Conservation (phyloP, 1,284 basidiomycete genomes). For the Apiotrichum gamsii region DNA sequence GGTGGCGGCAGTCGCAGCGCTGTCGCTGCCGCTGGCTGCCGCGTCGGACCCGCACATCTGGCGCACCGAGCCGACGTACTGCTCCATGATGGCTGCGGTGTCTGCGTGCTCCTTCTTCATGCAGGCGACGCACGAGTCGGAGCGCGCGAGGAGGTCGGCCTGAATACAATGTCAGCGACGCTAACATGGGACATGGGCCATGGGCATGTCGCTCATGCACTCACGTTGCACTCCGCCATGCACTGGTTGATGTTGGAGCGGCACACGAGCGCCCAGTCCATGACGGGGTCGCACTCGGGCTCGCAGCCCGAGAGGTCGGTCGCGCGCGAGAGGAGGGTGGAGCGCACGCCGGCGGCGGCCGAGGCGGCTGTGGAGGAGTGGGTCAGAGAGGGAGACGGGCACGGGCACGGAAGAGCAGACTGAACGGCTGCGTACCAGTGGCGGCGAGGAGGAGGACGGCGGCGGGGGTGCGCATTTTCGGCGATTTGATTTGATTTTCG, state of each 20-base stretch:
- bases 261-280: conserved; percentile 14
- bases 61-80: conserved; percentile 8
- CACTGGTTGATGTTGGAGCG: conserved; percentile 13
- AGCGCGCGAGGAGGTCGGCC: conserved; percentile 9
- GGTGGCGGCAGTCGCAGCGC: too few relatives aligned
- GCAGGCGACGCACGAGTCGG: conserved; percentile 10
- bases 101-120: conserved; percentile 12
- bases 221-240: conserved; percentile 14
- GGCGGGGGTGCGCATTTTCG: conserved; percentile 6
- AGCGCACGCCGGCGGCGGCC: conserved; percentile 1
- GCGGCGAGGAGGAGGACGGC: conserved; percentile 8
- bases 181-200: too few relatives aligned
- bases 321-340: conserved; percentile 5
- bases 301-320: conserved; percentile 15
- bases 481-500: not conserved
- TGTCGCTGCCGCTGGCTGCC: too few relatives aligned
- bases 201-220: too few relatives aligned
- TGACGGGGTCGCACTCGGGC: conserved; percentile 13
- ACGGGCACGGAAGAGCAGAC: too few relatives aligned
- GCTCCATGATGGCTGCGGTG: not conserved
- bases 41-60: conserved; percentile 13
- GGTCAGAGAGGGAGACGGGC: too few relatives aligned
- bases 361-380: conserved; percentile 7
- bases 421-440: conserved; percentile 1
- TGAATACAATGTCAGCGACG: not conserved